Base-by-base conservation (phyloP, 371 early-diverging fungal genomes). In the Batkoa obscura region DNA sequence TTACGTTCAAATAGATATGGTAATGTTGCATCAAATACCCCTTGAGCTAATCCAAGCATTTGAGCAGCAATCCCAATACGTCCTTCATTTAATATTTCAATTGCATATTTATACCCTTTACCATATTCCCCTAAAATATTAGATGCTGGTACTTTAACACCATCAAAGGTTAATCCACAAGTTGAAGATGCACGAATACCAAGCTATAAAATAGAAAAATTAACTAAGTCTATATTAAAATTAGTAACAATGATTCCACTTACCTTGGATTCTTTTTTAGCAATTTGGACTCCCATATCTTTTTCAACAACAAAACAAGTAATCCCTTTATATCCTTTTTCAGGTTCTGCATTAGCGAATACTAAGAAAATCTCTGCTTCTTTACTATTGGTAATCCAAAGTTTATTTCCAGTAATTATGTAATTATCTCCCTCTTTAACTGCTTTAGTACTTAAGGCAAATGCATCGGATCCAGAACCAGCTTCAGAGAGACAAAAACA, bases 61-160 rank as follows among this genome's bases (percentile, higher is more conserved):
- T 95, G 95, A 37, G 94, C 94, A 43, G 94, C 93, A 70, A 94
- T 94, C 63, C 98, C 98, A 51, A 97, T 90, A 68, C 95, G 87
- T 17, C 96, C 96, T 70, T 94, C 96, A 72, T 97, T 96, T 60
- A 97, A 73, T 51, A 91, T 92, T 68, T 93, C 94, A 60, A 97
- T 97, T 54, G 96, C 94, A 59, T 90, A 91, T 73, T 93, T 94
- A 87, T 97, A 97, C 34, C 98, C 98, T 73, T 92, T 81, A 56
- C 95, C 95, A 54, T 90, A 71, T 62, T 92, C 86, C 42, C 98
- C 98, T 30, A 97, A 67, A 36, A 97, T 70, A 64, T 93, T 91
- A 51, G 68, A 72, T 49, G 78, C 88, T 34, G 96, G 98, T 31
- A 97, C 71, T 59, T 81, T 76, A 58, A 97, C 66, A 56, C 90